Base-by-base conservation (phyloP, 108 stramenopile genomes). In the Nitzschia sp. region DNA sequence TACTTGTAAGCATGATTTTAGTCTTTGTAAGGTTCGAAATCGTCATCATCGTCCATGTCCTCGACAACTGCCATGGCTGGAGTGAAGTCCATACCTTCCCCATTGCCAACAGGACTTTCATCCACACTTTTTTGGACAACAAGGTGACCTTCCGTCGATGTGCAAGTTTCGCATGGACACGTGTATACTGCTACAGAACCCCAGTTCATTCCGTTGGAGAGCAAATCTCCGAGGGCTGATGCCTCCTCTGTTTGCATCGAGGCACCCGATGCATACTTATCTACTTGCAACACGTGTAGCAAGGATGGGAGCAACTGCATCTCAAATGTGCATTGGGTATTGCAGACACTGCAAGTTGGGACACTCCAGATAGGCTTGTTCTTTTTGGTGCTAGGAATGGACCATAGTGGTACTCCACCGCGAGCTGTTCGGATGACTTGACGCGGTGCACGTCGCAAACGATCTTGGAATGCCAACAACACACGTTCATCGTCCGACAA, bases 381-480 rank as follows among this genome's bases (percentile, higher is more conserved):
- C 25, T 61, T 69, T 43, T 70, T 70, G 22, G 10, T 38, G 17
- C 43, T 81, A 14, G 75, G 75, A 42, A 91, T 80, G n/a, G 93
- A 94, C 93, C 93, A 94, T 60, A 94, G 63, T 3, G 93, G 93
- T 8, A 65, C 62, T 51, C 90, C 90, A n/a, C 83, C 87, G 41
- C 76, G 78, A 0, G 88, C 90, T 74, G 91, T 90, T 51, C 93
- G 78, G 44, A 83, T 55, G n/a, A 90, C 89, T 69, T 94, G 93
- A 20, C 77, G 65, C 6, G 93, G 85, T 40, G 79, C 75, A 26
- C 88, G 79, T 64, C 81, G 83, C 24, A 88, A 34, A 14, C 93
- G 75, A 60, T 85, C 84, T 20, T 85, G 77, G 72, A 89, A 94
- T 34, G 73, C 63, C 66, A 84, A 70, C 60, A 91, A 74, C 12